phyloP scores from a whole-genome alignment of 108 stramenopile genomes.

The Conticribra guillardii region DNA sequence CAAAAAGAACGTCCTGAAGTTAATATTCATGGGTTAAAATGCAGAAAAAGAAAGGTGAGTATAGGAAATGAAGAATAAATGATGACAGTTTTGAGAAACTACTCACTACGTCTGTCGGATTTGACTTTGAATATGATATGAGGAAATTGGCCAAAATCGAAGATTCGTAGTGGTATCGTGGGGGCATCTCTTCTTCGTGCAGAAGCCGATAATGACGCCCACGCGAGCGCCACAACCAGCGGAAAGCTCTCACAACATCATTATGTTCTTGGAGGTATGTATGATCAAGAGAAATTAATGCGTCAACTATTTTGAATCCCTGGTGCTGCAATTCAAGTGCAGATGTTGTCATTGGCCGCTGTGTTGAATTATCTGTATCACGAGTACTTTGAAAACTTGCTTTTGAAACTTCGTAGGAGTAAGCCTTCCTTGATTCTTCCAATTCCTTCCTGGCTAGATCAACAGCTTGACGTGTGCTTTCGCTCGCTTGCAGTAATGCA shows the following conservation, averaged over 20 bases:
- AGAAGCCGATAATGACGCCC: slow-evolving; percentile 80
- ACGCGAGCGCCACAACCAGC: slow-evolving; percentile 88
- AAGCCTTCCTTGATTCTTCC: slow-evolving; percentile 47
- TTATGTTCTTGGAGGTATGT: slow-evolving; percentile 69
- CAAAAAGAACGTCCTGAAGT: slow-evolving; percentile 75
- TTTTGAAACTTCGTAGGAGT: slow-evolving; percentile 45
- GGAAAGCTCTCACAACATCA: slow-evolving; percentile 78
- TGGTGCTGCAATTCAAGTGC: slow-evolving; percentile 80
- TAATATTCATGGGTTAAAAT: no score
- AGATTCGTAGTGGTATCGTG: slow-evolving; percentile 80
- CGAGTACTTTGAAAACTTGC: slow-evolving; percentile 6
- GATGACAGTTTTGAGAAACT: not conserved
- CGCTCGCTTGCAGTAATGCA: slow-evolving; percentile 46
- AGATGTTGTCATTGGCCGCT: slow-evolving; percentile 65
- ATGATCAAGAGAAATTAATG: slow-evolving; percentile 56
- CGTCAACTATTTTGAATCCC: slow-evolving; percentile 71
- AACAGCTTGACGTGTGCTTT: slow-evolving; percentile 45
- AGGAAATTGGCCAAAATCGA: slow-evolving; percentile 68
- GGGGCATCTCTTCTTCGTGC: slow-evolving; percentile 80
- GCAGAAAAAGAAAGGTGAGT: no score
- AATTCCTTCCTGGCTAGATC: slow-evolving; percentile 58
- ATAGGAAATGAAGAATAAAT: no score
- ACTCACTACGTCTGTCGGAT: slow-evolving; percentile 57
- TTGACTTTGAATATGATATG: slow-evolving; percentile 64
- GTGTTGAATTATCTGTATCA: slow-evolving; percentile 9